Percentiles rank a stretch among this genome's conserved stretches.
phyloP scores from a whole-genome alignment of 805 yeast genomes.

The Zygosaccharomyces bailii region DNA sequence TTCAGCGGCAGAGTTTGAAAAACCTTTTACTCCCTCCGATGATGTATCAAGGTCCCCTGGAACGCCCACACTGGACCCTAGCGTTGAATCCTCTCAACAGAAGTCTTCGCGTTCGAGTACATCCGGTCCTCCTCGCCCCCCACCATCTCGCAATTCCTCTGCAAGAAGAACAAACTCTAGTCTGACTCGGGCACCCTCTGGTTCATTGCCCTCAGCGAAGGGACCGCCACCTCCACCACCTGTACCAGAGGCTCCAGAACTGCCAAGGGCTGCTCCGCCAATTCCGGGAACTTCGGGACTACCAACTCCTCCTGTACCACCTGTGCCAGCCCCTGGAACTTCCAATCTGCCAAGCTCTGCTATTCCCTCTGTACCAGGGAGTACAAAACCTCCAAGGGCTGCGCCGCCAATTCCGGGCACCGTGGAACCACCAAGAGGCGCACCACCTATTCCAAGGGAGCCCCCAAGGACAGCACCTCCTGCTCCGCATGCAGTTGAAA shows the following conservation, averaged over 20 bases:
- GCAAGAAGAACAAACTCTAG: background rate
- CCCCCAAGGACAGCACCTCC: background rate
- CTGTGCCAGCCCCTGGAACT: no score
- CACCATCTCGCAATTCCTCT: constrained; percentile 3
- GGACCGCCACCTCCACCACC: background rate
- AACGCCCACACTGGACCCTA: background rate
- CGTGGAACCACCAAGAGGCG: background rate
- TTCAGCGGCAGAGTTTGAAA: background rate
- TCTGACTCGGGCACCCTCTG: background rate
- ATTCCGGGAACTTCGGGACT: background rate
- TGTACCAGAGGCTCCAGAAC: background rate
- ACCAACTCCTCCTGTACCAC: background rate
- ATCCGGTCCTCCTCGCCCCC: constrained; percentile 3
- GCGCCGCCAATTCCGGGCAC: constrained; percentile 1
- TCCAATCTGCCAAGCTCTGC: no score
- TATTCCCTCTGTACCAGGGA: no score
- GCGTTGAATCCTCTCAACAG: background rate
- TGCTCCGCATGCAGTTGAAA: background rate
- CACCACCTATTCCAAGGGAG: background rate
- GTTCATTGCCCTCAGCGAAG: background rate
- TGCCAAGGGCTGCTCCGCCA: background rate
- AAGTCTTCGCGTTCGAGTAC: constrained; percentile 2
- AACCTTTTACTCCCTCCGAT: background rate
- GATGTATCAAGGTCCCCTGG: background rate
- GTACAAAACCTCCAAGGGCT: no score